Conservation (phyloP, 371 early-diverging fungal species). For the Neoconidiobolus thromboides region DNA sequence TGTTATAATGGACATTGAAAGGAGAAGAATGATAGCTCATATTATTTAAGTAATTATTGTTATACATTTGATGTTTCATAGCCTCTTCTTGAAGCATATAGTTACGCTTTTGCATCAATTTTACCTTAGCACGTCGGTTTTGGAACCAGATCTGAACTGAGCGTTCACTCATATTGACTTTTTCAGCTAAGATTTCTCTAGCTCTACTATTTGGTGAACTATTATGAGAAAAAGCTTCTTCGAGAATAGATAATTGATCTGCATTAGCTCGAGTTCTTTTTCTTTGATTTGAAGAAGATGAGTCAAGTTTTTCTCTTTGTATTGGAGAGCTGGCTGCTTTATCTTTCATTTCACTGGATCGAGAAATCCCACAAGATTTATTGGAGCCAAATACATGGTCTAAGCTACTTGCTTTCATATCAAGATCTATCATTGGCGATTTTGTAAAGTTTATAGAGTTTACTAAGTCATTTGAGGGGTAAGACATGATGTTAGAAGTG, state of each 20-base stretch:
- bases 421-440: too few species aligned
- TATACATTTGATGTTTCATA: slow-evolving; percentile 8
- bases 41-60: not conserved
- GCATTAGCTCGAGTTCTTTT: slow-evolving; percentile 12
- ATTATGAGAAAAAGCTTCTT: slow-evolving; percentile 46
- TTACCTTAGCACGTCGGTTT: slow-evolving; percentile 89
- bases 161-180: slow-evolving; percentile 81
- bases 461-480: too few species aligned
- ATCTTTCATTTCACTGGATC: too few species aligned
- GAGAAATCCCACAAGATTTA: too few species aligned
- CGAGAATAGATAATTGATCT: slow-evolving; percentile 47
- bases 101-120: slow-evolving; percentile 35
- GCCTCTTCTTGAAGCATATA: slow-evolving; percentile 24
- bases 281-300: not conserved
- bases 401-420: too few species aligned
- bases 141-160: slow-evolving; percentile 99
- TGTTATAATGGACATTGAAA: too few species aligned
- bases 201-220: slow-evolving; percentile 51
- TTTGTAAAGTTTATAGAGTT: too few species aligned
- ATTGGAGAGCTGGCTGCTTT: too few species aligned
- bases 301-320: too few species aligned
- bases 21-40: not conserved
- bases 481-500: too few species aligned
- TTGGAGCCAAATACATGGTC: too few species aligned
- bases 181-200: slow-evolving; percentile 66